Percentiles rank a stretch among this genome's conserved stretches.
Evolutionary conservation across 352 stramenopile genomes (phyloP).

Genomic region (Phytophthora pisi): DNA sequence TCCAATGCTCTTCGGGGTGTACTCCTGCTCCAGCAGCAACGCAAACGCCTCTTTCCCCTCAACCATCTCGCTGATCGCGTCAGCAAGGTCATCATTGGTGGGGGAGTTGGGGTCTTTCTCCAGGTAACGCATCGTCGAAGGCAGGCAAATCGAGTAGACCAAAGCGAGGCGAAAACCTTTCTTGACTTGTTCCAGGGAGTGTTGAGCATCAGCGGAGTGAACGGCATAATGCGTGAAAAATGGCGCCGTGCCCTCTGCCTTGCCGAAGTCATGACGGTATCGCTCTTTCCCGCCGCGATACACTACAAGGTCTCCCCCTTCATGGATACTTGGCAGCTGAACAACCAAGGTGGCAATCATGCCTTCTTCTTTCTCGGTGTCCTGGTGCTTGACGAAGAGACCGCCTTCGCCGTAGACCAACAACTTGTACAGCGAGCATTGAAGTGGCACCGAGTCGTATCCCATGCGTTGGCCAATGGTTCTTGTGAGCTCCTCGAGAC

Average conservation of each 20-base stretch:
- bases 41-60: slow-evolving; percentile 16
- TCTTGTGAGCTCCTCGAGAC: slow-evolving; percentile 3
- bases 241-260: slow-evolving; percentile 9
- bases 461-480: slow-evolving; percentile 4
- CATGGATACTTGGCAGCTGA: slow-evolving; percentile 34
- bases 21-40: slow-evolving; percentile 29
- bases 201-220: slow-evolving; percentile 32
- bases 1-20: slow-evolving; percentile 27
- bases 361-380: slow-evolving; percentile 60
- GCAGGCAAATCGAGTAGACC: slow-evolving; percentile 30
- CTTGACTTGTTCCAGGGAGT: slow-evolving; percentile 22
- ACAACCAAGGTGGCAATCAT: slow-evolving; percentile 64
- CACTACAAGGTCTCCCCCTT: slow-evolving; percentile 30
- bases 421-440: slow-evolving; percentile 50
- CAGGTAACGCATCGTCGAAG: not conserved
- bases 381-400: slow-evolving; percentile 47
- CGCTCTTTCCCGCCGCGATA: slow-evolving; percentile 11
- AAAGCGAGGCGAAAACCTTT: slow-evolving; percentile 18
- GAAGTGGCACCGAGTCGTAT: slow-evolving; percentile 17
- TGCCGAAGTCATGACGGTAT: slow-evolving; percentile 29
- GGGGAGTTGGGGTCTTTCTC: not conserved
- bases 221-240: slow-evolving; percentile 24
- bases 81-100: slow-evolving; percentile 3
- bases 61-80: slow-evolving; percentile 7
- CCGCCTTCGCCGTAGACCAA: slow-evolving; percentile 50